Base-by-base conservation (phyloP, 352 stramenopile species). In the Pythium insidiosum region DNA sequence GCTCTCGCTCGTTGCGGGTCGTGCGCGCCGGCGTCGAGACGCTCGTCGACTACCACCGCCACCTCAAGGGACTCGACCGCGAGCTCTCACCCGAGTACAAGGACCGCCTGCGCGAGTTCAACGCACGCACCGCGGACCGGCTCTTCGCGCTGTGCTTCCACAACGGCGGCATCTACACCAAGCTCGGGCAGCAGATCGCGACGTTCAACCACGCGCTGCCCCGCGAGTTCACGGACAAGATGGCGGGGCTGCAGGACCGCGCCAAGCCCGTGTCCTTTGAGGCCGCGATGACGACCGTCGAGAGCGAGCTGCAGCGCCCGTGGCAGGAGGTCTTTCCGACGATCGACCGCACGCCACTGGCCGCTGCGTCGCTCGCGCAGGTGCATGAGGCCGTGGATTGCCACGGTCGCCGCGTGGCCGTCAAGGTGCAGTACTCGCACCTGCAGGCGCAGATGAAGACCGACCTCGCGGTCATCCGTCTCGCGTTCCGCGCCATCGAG, bases 141-240 rank as follows among this genome's bases (percentile, higher is more conserved):
- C 62, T 99, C 13, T 61, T 97, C 15, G 25, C 84, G 13, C 58
- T 98, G 38, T 98, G 92, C 59, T 84, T 85, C 42, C 55, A 66
- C 4, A 99, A 99, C 63, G 88, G 81, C 28, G 94, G 95, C 37
- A 90, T 98, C 13, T 98, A 98, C 74, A 97, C 97, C 41, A 99
- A 99, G 64, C 88, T 98, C 6, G 96, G 95, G 6, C 96, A 99
- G 68, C 95, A 98, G 58, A 53, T 99, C 15, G 88, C 94, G 5
- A 97, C 97, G 53, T 84, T 98, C 38, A 97, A 98, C 62, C 88
- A 98, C 57, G 73, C 97, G 9, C 61, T 98, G 19, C 96, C 96
- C 12, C 70, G 72, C 26, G 92, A 98, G 66, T 98, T 96, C 68
- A 97, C 96, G 13, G 58, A 89, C 26, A 88, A 82, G 25, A 56